Percentiles rank a stretch among this genome's conserved stretches.
Evolutionary conservation across 2,329 filamentous ascomycete species (phyloP).

Genomic region (Calonectria multiphialidica): DNA sequence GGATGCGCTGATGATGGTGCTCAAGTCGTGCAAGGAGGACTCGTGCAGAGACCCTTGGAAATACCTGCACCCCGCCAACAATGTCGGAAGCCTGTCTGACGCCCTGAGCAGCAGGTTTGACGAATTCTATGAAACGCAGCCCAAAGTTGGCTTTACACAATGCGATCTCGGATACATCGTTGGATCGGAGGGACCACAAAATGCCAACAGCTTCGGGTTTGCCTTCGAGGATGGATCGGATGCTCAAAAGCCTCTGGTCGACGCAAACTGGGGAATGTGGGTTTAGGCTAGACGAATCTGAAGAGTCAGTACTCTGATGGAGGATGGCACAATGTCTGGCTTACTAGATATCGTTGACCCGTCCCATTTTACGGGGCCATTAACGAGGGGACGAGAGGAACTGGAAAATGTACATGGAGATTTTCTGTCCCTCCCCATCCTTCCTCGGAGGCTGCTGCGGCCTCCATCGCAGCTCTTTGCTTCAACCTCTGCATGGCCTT

Average conservation of each 20-base stretch:
- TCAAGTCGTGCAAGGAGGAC: conserved; percentile 69
- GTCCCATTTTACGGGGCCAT: too few species aligned
- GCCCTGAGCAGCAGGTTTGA: conserved; percentile 62
- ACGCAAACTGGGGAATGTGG: not conserved
- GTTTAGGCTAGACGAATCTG: too few species aligned
- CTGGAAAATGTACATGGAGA: too few species aligned
- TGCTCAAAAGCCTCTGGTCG: not conserved
- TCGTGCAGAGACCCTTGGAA: conserved; percentile 68
- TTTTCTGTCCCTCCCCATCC: too few species aligned
- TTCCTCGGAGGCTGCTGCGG: too few species aligned
- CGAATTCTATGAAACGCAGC: conserved; percentile 63
- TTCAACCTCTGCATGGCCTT: too few species aligned
- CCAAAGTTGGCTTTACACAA: conserved; percentile 61
- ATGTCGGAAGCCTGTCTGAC: conserved; percentile 62
- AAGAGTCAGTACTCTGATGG: too few species aligned
- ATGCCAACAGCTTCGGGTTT: not conserved
- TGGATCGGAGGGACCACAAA: conserved; percentile 36
- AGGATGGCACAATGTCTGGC: too few species aligned
- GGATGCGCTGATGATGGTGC: conserved; percentile 68
- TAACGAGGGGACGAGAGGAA: too few species aligned
- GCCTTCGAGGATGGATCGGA: not conserved
- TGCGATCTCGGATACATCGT: conserved; percentile 68
- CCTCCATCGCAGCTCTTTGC: too few species aligned
- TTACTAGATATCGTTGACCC: too few species aligned
- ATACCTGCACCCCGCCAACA: conserved; percentile 64